Evolutionary conservation across 345 rosid species (phyloP), one percentile per base, ranked within the genome.

Genomic region (Eucalyptus microcorys): DNA sequence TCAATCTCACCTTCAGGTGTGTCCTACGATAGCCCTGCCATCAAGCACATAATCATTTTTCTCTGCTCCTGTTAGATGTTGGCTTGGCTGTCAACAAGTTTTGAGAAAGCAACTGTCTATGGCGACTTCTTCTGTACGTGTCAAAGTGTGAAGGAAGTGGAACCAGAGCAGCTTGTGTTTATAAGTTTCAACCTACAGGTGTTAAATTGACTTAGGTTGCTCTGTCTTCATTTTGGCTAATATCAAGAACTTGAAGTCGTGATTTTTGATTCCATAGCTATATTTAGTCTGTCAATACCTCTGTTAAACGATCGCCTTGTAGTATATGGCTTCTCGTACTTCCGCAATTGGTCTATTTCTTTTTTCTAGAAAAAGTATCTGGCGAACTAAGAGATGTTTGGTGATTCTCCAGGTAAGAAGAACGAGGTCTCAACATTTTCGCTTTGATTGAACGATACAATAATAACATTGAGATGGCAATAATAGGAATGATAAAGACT

Each of bases 1-100:
- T 97, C 76, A 97, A 96, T 91, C 97, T 96, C 71, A 97, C 99
- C 76, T 97, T 96, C 91, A 94, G 98, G 89, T 91, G 86, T 68
- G 93, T 96, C 61, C 37, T 92, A 76, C 14, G 43, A 34, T 37
- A 37, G 45, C 81, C 4, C 81, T 71, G 81, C 26, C 14, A 2
- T 24, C 81, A 71, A 71, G 14, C 45, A 71, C 81, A 34, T 34
- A 71, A 34, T 37, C 13, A 37, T 34, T 34, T 71, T 71, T 37
- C 27, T 71, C 45, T 71, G 81, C 43, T 71, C 14, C 43, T 37
- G 26, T 71, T 37, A 71, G 81, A 71, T 37, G 81, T 71, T 71
- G 81, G 81, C 43, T 71, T 37, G 21, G 81, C 24, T 9, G 81
- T 17, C 81, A 71, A 71, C 81, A 17, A 71, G 81, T 71, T 71